phyloP scores from a whole-genome alignment of 129 eudicot genomes.

The Kitagawia praeruptora region DNA sequence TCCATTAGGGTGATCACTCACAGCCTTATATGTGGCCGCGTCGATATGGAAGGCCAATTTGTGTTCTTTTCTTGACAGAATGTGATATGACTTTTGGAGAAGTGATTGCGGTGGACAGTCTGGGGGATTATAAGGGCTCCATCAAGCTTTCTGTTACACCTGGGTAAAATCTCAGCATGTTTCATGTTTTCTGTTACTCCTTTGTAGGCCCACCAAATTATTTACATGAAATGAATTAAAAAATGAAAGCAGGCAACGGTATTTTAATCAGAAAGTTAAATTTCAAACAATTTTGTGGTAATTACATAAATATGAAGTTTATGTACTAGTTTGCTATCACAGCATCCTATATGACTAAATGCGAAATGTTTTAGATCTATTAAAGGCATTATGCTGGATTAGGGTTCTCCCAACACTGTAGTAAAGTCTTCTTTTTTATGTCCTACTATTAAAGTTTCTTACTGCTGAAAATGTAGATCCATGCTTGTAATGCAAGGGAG shows the following conservation, averaged over 20 bases:
- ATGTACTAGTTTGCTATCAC: neutral
- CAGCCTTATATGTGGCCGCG: constrained; percentile 65
- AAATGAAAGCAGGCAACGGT: neutral
- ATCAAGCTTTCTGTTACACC: constrained; percentile 60
- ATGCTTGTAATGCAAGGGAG: constrained; percentile 50
- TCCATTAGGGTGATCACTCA: constrained; percentile 59
- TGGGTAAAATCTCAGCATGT: constrained; percentile 42
- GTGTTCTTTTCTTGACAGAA: constrained; percentile 48
- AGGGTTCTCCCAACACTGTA: neutral
- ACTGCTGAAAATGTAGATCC: constrained; percentile 37
- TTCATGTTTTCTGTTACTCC: neutral
- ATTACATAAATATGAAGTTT: neutral
- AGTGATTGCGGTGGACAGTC: constrained; percentile 34
- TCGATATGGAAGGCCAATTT: constrained; percentile 69
- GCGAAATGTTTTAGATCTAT: too few relatives aligned
- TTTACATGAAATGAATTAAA: neutral
- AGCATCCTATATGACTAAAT: neutral
- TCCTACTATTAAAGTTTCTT: neutral
- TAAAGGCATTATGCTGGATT: neutral
- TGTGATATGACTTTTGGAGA: constrained; percentile 69
- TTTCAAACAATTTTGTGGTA: neutral
- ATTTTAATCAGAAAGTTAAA: neutral
- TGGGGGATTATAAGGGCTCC: constrained; percentile 63
- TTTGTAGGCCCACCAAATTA: neutral
- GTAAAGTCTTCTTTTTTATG: neutral